These are phyloP conservation scores for Myxozyma kluyveri DNA, from an alignment of 805 yeast genomes.

Conservation along the genomic window DNA sequence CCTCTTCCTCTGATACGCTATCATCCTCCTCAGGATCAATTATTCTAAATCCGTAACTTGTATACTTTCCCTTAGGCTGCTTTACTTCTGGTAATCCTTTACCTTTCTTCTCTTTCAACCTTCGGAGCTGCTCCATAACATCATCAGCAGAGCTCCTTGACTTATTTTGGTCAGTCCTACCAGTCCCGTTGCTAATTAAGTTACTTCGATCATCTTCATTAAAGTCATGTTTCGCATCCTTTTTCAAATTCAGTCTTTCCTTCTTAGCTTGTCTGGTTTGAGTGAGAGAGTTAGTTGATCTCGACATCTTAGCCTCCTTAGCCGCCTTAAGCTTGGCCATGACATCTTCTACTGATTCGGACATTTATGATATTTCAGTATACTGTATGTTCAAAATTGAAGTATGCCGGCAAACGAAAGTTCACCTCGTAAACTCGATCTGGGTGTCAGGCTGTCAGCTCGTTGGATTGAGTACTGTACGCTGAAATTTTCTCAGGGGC, in stretches of 20 bases:
- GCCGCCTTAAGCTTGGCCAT: conserved; percentile 17
- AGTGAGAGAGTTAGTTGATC: no score
- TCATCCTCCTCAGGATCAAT: conserved; percentile 17
- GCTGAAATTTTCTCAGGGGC: no score
- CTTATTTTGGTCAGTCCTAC: not conserved
- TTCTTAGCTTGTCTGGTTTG: no score
- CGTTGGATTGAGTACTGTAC: no score
- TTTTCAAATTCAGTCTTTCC: no score
- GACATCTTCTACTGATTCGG: conserved; percentile 21
- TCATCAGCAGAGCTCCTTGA: conserved; percentile 6
- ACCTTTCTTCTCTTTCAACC: conserved; percentile 10
- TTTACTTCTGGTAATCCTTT: not conserved
- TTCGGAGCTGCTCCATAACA: conserved; percentile 21
- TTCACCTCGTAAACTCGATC: no score
- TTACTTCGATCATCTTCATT: no score
- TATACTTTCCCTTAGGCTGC: not conserved
- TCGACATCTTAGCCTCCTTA: conserved; percentile 13
- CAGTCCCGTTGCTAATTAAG: no score
- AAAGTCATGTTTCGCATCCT: no score
- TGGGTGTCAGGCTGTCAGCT: no score
- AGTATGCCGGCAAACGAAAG: no score
- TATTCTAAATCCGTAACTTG: conserved; percentile 7
- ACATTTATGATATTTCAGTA: conserved; percentile 10
- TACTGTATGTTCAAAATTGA: no score
- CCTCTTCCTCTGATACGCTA: conserved; percentile 6